Percentiles rank a stretch among this genome's conserved stretches.
Evolutionary conservation across 2,329 filamentous ascomycete genomes (phyloP).

Genomic region (Colletotrichum echinochloae): DNA sequence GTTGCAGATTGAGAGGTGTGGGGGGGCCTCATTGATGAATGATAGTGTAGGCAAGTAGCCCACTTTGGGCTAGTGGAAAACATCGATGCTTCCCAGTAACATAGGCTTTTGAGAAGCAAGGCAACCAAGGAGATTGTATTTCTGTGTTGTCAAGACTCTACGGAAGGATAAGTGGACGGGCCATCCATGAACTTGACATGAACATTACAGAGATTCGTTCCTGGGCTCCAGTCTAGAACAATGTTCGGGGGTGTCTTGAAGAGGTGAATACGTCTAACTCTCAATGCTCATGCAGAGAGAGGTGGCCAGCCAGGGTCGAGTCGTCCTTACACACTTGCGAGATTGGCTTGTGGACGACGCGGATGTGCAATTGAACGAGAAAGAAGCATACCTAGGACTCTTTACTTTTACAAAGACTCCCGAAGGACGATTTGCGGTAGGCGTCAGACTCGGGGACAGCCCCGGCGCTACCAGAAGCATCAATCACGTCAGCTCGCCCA

Average conservation of each 20-base stretch:
- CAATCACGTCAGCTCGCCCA: not conserved
- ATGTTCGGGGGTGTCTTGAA: not conserved
- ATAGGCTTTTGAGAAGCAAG: not conserved
- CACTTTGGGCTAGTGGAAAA: not conserved
- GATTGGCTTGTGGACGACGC: not conserved
- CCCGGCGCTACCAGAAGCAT: not conserved
- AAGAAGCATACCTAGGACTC: not conserved
- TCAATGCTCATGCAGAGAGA: not conserved
- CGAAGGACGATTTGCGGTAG: no score
- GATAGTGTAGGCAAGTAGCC: no score
- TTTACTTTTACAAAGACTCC: not conserved
- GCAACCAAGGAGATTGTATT: not conserved
- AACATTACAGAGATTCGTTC: not conserved
- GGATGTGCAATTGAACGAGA: not conserved
- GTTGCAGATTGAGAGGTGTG: no score
- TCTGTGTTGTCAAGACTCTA: rapidly evolving
- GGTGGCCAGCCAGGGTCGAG: not conserved
- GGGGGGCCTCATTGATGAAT: not conserved
- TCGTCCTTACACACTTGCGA: not conserved
- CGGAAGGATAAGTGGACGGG: no score
- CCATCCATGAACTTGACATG: not conserved
- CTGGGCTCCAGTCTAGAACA: no score
- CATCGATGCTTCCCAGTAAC: no score
- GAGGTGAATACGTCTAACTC: not conserved
- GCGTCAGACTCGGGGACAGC: not conserved